Evolutionary conservation across 129 eudicot genomes (phyloP).

Genomic region (Artemisia argyi): DNA sequence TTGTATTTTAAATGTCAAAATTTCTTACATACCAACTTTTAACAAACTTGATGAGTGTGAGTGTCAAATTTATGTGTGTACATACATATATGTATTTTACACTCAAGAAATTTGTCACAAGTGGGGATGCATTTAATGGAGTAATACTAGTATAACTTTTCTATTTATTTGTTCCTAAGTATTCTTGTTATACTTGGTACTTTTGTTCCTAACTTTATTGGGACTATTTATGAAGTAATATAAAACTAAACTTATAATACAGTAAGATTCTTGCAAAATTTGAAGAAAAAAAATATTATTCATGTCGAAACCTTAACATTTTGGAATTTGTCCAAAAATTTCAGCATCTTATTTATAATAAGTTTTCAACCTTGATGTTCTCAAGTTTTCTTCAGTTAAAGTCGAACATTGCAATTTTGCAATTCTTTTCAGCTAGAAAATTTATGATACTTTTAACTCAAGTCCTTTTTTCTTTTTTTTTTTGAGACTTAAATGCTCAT

Average conservation of each 20-base stretch:
- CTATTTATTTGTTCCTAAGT: too few species aligned
- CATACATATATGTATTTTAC: background rate
- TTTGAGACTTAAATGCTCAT: conserved; percentile 7
- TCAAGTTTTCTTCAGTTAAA: background rate
- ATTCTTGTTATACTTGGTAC: too few species aligned
- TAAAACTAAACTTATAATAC: too few species aligned
- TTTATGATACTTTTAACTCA: background rate
- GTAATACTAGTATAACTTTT: background rate
- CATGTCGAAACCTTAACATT: too few species aligned
- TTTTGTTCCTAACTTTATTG: too few species aligned
- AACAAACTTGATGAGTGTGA: background rate
- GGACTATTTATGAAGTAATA: too few species aligned
- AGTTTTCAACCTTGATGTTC: background rate
- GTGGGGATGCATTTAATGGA: background rate
- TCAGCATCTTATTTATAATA: background rate
- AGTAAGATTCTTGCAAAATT: too few species aligned
- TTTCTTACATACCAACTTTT: background rate
- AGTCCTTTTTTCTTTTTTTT: background rate
- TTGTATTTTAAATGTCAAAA: background rate
- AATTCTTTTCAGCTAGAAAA: background rate
- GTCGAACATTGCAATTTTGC: background rate
- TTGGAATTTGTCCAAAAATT: background rate
- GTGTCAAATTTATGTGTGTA: background rate
- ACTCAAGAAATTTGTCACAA: background rate
- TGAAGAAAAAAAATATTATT: too few species aligned